phyloP scores from a whole-genome alignment of 176 grass and related monocot species.

The Paspalum vaginatum region DNA sequence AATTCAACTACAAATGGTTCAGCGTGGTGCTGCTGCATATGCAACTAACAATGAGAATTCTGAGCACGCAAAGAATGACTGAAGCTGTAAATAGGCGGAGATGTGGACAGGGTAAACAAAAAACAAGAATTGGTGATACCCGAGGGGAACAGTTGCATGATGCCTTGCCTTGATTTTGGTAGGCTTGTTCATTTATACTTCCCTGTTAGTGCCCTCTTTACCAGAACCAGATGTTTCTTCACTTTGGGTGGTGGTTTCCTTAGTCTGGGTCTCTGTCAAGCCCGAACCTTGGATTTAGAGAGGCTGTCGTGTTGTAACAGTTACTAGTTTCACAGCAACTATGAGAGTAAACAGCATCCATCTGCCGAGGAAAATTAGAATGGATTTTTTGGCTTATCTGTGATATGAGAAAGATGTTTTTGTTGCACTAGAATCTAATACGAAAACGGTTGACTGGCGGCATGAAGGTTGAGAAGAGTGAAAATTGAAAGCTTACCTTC shows the following conservation, averaged over 20 bases:
- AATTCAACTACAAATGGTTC: conserved; percentile 68
- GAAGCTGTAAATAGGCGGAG: conserved; percentile 43
- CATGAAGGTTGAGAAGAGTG: too few species aligned
- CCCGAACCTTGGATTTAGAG: neutral
- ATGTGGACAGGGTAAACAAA: conserved; percentile 7
- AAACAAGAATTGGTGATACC: conserved; percentile 27
- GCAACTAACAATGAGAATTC: conserved; percentile 40
- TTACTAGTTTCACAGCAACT: neutral
- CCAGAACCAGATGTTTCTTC: conserved; percentile 18
- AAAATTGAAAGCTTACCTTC: too few species aligned
- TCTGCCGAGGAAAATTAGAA: conserved; percentile 15
- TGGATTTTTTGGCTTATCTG: too few species aligned
- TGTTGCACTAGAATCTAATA: neutral
- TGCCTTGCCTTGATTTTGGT: conserved; percentile 31
- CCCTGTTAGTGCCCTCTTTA: conserved; percentile 1
- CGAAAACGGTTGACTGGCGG: too few species aligned
- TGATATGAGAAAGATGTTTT: neutral
- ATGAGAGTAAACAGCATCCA: conserved; percentile 20
- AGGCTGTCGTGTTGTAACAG: conserved; percentile 31
- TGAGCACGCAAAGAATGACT: conserved; percentile 37
- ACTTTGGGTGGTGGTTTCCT: conserved; percentile 6
- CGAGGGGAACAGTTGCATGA: conserved; percentile 23
- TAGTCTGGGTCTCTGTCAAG: conserved; percentile 12
- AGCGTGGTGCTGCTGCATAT: conserved; percentile 30
- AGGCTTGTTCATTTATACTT: conserved; percentile 25